A percentile compares a stretch with the other conserved stretches of the same genome.
These are phyloP conservation scores for Saussurea involucrata DNA, from an alignment of 129 eudicot genomes.

Conservation along the genomic window DNA sequence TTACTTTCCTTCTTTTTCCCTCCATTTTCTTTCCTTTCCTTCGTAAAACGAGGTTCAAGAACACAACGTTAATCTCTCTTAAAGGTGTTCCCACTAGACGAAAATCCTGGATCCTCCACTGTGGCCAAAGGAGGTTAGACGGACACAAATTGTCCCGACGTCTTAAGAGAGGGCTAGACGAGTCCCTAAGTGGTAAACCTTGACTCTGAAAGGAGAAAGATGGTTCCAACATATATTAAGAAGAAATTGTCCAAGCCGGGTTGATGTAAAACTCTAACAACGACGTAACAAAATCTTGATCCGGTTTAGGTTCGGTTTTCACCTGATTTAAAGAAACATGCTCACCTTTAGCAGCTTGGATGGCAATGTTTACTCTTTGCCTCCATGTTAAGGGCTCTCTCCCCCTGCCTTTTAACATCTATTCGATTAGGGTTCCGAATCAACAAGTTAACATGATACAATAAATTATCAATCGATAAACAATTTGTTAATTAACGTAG, in stretches of 20 bases:
- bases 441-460: neutral
- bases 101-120: too few relatives aligned
- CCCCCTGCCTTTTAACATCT: constrained; percentile 49
- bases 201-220: too few relatives aligned
- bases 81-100: too few relatives aligned
- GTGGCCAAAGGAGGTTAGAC: too few relatives aligned
- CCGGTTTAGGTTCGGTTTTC: neutral
- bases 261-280: neutral
- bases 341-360: constrained; percentile 79
- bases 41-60: too few relatives aligned
- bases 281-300: neutral
- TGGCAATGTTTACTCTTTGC: constrained; percentile 74
- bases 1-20: too few relatives aligned
- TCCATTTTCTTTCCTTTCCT: too few relatives aligned
- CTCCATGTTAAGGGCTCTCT: constrained; percentile 68
- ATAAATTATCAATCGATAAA: neutral
- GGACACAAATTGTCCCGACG: too few relatives aligned
- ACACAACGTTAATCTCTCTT: too few relatives aligned
- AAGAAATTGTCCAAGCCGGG: neutral
- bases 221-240: neutral
- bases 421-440: neutral
- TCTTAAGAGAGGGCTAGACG: too few relatives aligned
- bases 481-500: neutral
- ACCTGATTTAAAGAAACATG: neutral
- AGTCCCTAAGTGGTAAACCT: too few relatives aligned